Evolutionary conservation across 2,329 filamentous ascomycete species (phyloP), one percentile per base, ranked within the genome.

Genomic region (Fusarium mexicanum): DNA sequence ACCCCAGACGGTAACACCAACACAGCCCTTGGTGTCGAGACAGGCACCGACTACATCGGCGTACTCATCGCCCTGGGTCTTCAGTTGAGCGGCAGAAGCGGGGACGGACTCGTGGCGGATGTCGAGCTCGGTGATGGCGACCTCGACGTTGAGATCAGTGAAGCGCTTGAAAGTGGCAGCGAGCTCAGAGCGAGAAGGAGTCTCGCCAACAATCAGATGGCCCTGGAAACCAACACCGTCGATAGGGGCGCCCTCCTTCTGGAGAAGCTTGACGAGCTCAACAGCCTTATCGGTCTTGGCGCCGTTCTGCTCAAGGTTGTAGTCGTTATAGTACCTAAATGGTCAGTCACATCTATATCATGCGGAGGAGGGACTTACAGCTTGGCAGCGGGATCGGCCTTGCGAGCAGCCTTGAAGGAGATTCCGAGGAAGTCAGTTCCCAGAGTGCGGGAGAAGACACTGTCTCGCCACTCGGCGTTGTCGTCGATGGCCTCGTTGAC

Each of bases 401-500:
- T 85, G 51, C 86, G 85, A 7, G 89, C 87, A 3, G 88, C 86
- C 31, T 84, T 80, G 83, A 92, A 92, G 5, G 90, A 88, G 47
- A 90, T 83, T 17, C 86, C 83, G 63, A 92, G 86, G 81, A 88
- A 92, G 47, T 85, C 84, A 17, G 86, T 85, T 29, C 89, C 89
- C 24, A 92, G 85, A 38, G 85, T 85, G 37, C 85, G 79, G 79
- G 87, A 86, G 81, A 90, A 92, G 69, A 91, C 85, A 63, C 81
- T 84, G 65, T 83, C 76, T 64, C 89, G 84, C 81, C 84, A 88
- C 13, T 83, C 85, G 20, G 88, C 89, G 73, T 88, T 86, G 26
- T 91, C 90, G 65, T 87, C 85, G 46, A 91, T 84, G 9, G 86
- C 88, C 83, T 92, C 90, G 79, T 92, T 92, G 31, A 91, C 86